Percentiles rank a stretch among this genome's conserved stretches.
These are phyloP conservation scores for Rhizopogon rudus DNA, from an alignment of 768 basidiomycete genomes.

Conservation along the genomic window DNA sequence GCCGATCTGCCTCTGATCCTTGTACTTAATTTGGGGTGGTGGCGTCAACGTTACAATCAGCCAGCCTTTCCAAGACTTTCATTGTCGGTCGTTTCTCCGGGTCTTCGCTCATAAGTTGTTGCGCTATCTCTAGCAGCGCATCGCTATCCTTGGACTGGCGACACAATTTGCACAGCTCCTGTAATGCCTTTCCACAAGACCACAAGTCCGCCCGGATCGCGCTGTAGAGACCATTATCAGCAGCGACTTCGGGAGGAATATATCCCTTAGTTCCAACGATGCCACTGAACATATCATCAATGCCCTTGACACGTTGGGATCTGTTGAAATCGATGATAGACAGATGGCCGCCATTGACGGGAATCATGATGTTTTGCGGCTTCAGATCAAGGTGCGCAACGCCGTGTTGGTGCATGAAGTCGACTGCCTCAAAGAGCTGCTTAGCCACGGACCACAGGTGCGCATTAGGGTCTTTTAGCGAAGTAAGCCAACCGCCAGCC, in stretches of 20 bases:
- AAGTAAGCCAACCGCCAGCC: neutral
- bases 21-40: too few relatives aligned
- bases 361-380: constrained; percentile 5
- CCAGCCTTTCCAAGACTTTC: neutral
- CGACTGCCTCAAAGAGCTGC: constrained; percentile 5
- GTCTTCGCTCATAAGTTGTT: neutral
- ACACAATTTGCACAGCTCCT: neutral
- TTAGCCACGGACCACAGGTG: neutral
- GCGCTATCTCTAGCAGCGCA: neutral
- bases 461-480: neutral
- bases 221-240: neutral
- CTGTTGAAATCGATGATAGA: neutral
- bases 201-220: neutral
- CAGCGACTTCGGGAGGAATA: neutral
- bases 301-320: neutral
- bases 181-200: neutral
- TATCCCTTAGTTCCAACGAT: neutral
- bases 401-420: constrained; percentile 10
- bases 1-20: too few relatives aligned
- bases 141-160: neutral
- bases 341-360: neutral
- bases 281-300: neutral
- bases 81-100: neutral
- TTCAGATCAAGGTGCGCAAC: constrained; percentile 16
- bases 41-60: neutral